Base-by-base conservation (phyloP, 768 basidiomycete genomes). In the Mycena olivaceomarginata region DNA sequence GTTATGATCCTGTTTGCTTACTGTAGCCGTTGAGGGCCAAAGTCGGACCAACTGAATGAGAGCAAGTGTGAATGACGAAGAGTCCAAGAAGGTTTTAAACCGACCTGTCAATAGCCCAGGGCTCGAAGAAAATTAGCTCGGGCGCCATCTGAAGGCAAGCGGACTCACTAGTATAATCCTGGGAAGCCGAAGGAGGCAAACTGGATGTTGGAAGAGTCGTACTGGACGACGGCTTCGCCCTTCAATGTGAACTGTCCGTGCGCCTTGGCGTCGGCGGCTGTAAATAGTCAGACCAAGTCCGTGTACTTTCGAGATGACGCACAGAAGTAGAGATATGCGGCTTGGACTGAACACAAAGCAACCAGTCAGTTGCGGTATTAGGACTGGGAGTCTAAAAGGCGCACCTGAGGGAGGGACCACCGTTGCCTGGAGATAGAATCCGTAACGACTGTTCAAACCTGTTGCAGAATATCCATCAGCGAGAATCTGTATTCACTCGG, bases 131-230 rank as follows among this genome's bases (percentile, higher is more conserved):
- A n/a, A 25, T 67, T 22, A 67, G 48, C 18, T 25, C 6, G 25
- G 22, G 3, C 11, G 67, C 45, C n/a, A 12, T 18, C 13, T 41
- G 10, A 13, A 67, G 7, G 43, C 40, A 8, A 3, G 43, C 12
- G 25, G 5, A 74, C 72, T 4, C 18, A 75, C 74, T 81, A 81
- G 53, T 81, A 82, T 4, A 82, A 73, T 12, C 82, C 82, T 12
- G 82, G 82, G 72, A 82, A 82, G 20, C 82, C 82, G 63, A 80
- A 80, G n/a, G 73, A 70, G 5, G 74, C 77, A 22, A 82, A 73
- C 20, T 76, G 67, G 41, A 75, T 56, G 0, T 31, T 63, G 9
- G 70, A 48, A 20, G 77, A 78, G 73, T 78, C 67, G 62, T 73
- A 82, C 7, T 53, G 43, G 15, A 76, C 69, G 5, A 64, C 48